Percentiles rank a stretch among this genome's conserved stretches.
These are phyloP conservation scores for Tolypocladium tundrense DNA, from an alignment of 2,329 filamentous ascomycete genomes.

Conservation along the genomic window DNA sequence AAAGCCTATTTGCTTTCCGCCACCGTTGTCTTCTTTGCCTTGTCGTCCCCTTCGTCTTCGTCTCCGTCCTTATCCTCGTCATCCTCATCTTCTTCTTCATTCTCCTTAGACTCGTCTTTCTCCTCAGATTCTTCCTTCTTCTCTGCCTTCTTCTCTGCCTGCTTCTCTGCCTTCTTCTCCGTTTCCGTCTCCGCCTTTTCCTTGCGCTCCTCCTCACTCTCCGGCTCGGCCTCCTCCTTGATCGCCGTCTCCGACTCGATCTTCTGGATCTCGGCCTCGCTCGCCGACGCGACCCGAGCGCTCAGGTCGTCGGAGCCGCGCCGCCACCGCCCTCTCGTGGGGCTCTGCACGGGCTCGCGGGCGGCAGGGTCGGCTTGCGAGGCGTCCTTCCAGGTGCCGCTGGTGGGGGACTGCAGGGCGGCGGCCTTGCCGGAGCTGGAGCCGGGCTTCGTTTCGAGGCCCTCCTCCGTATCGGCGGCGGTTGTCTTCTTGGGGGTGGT, in stretches of 20 bases:
- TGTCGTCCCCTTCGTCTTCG: conserved; percentile 11
- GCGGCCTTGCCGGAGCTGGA: conserved; percentile 1
- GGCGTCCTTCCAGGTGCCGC: conserved; percentile 3
- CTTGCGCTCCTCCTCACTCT: conserved; percentile 20
- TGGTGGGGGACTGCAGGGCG: conserved; percentile 17
- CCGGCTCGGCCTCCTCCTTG: conserved; percentile 26
- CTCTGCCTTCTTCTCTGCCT: conserved; percentile 14
- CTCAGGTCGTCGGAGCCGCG: conserved; percentile 14
- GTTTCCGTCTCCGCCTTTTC: conserved; percentile 6
- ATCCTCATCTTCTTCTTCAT: conserved; percentile 11
- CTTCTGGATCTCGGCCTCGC: conserved; percentile 26
- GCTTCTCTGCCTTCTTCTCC: conserved; percentile 13
- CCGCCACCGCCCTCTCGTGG: conserved; percentile 6
- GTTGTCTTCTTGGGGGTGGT: conserved; percentile 8
- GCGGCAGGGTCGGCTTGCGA: conserved; percentile 5
- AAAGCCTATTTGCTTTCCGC: neutral
- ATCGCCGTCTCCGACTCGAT: conserved; percentile 18
- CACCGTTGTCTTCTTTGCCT: conserved; percentile 4
- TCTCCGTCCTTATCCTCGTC: conserved; percentile 13
- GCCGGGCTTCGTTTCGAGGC: neutral
- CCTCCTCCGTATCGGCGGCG: conserved; percentile 1
- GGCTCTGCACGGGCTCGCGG: conserved; percentile 7
- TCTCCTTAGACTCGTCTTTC: neutral
- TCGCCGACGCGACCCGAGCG: conserved; percentile 19
- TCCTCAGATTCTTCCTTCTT: conserved; percentile 15